A percentile compares a stretch with the other conserved stretches of the same genome.
Evolutionary conservation across 345 rosid genomes (phyloP).

Genomic region (Durio zibethinus): DNA sequence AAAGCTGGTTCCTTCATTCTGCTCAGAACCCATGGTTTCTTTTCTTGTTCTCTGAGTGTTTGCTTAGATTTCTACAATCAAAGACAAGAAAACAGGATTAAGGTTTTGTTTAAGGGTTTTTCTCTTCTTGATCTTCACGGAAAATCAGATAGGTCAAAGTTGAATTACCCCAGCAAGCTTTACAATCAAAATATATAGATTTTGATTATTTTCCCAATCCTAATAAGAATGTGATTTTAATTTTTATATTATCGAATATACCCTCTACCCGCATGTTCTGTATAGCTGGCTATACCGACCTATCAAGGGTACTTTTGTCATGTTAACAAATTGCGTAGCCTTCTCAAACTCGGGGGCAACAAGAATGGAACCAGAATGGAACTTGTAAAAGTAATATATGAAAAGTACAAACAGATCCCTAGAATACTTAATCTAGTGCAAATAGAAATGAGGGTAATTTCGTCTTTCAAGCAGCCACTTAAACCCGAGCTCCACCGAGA

Average conservation of each 20-base stretch:
- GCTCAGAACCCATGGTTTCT: slow-evolving; percentile 65
- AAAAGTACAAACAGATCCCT: neutral
- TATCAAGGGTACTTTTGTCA: neutral
- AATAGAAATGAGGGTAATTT: neutral
- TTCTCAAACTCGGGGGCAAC: neutral
- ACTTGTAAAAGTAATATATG: neutral
- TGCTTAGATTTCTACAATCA: slow-evolving; percentile 12
- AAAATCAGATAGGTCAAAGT: neutral
- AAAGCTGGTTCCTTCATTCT: slow-evolving; percentile 69
- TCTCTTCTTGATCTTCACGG: neutral
- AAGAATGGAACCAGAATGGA: neutral
- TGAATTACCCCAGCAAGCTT: neutral
- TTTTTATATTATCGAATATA: neutral
- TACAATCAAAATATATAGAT: slow-evolving; percentile 7
- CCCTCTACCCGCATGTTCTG: neutral
- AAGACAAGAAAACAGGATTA: neutral
- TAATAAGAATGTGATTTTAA: neutral
- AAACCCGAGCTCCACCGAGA: neutral
- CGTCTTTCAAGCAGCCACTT: neutral
- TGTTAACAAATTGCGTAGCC: neutral
- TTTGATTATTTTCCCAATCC: neutral
- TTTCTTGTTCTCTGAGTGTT: neutral
- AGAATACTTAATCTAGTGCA: too few species aligned
- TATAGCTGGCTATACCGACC: neutral
- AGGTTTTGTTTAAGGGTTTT: slow-evolving; percentile 17